Conservation (phyloP, 805 yeast species). For the Maudiozyma pseudohumilis region DNA sequence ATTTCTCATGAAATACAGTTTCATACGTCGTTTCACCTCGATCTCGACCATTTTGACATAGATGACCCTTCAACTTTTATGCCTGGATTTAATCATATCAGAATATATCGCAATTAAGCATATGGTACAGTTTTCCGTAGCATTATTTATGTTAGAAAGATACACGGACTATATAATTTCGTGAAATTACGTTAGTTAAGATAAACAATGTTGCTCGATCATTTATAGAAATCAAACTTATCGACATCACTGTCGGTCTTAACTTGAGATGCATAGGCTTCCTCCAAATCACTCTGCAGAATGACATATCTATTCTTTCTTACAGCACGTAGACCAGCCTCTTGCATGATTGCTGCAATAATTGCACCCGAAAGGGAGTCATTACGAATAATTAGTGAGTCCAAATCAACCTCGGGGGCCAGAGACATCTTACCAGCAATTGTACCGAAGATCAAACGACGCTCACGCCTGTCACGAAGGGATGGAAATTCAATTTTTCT, state of each 20-base stretch:
- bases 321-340: conserved; percentile 97
- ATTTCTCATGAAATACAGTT: too few relatives aligned
- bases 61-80: conserved; percentile 35
- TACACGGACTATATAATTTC: too few relatives aligned
- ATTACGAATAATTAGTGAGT: conserved; percentile 86
- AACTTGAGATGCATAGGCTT: conserved; percentile 94
- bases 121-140: too few relatives aligned
- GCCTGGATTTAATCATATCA: conserved; percentile 59
- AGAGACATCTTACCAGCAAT: conserved; percentile 95
- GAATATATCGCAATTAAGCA: too few relatives aligned
- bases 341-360: conserved; percentile 99
- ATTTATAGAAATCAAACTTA: conserved; percentile 95
- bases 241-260: conserved; percentile 92
- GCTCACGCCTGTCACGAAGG: conserved; percentile 92
- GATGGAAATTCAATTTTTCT: conserved; percentile 97
- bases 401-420: conserved; percentile 96
- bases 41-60: conserved; percentile 65
- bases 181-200: too few relatives aligned
- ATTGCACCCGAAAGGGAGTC: conserved; percentile 96
- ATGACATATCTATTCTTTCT: conserved; percentile 97
- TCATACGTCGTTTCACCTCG: conserved; percentile 43
- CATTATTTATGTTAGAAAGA: too few relatives aligned
- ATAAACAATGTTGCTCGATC: too few relatives aligned
- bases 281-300: conserved; percentile 91
- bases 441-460: conserved; percentile 91